Evolutionary conservation across 305 asterid genomes (phyloP).

Genomic region (Fraxinus floribunda): DNA sequence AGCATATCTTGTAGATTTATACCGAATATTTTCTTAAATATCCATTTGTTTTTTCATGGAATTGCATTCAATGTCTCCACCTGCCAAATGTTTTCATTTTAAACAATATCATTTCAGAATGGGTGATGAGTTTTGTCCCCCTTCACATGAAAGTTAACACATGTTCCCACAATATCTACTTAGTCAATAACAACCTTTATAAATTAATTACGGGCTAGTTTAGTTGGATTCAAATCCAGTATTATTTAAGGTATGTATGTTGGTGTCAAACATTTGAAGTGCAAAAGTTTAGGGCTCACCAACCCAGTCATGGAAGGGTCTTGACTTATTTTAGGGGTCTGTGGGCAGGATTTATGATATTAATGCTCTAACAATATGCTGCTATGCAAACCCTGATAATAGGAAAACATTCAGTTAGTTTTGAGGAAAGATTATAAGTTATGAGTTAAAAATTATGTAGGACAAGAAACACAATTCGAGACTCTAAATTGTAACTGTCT

Average conservation of each 20-base stretch:
- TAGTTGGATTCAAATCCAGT: background rate
- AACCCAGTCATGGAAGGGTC: background rate
- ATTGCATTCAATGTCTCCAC: background rate
- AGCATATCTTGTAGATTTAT: background rate
- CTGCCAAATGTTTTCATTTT: background rate
- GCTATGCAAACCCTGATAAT: background rate
- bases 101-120: background rate
- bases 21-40: background rate
- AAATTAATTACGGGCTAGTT: background rate
- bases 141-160: background rate
- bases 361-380: background rate
- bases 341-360: background rate
- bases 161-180: background rate
- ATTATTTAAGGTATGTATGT: background rate
- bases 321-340: background rate
- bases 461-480: background rate
- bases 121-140: too few species aligned
- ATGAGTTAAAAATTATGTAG: background rate
- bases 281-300: background rate
- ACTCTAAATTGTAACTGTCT: background rate
- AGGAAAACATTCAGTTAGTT: background rate
- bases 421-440: background rate
- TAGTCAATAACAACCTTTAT: background rate
- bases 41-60: background rate
- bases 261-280: background rate